Conservation (phyloP, 148 eudicot genomes). For the Vaccinium macrocarpon region DNA sequence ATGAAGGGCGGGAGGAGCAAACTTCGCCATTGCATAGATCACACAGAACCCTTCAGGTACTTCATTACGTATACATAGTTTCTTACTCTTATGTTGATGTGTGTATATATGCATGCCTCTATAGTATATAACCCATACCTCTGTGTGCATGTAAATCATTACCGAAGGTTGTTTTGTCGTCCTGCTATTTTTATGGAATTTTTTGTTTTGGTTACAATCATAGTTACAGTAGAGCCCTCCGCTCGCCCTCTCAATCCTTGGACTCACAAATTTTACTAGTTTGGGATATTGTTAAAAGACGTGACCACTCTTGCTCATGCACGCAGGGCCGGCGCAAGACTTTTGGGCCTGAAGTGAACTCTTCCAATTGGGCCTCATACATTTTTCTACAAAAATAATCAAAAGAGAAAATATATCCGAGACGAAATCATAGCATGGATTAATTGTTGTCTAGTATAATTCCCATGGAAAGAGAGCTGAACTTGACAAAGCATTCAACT, state of each 20-base stretch:
- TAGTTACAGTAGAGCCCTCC: too few relatives aligned
- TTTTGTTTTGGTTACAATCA: background rate
- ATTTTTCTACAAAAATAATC: background rate
- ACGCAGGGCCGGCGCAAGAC: background rate
- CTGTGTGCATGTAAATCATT: background rate
- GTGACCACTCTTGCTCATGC: too few relatives aligned
- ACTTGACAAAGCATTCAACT: background rate
- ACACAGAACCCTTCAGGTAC: slow-evolving; percentile 76
- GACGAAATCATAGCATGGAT: background rate
- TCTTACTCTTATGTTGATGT: background rate
- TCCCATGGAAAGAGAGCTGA: background rate
- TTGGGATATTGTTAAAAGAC: too few relatives aligned
- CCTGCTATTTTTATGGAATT: background rate
- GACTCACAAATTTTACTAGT: too few relatives aligned
- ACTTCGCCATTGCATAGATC: slow-evolving; percentile 91
- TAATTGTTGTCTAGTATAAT: background rate
- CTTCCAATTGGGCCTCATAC: background rate
- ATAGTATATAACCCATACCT: background rate
- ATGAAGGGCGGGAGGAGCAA: slow-evolving; percentile 87
- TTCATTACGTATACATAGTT: background rate
- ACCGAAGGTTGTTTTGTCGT: background rate
- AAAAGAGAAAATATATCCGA: background rate
- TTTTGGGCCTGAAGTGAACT: background rate
- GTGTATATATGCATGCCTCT: too few relatives aligned
- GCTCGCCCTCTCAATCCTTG: too few relatives aligned